A percentile compares a stretch with the other conserved stretches of the same genome.
Conservation (phyloP, 2,329 filamentous ascomycete species). For the Fusarium fujikuroi region DNA sequence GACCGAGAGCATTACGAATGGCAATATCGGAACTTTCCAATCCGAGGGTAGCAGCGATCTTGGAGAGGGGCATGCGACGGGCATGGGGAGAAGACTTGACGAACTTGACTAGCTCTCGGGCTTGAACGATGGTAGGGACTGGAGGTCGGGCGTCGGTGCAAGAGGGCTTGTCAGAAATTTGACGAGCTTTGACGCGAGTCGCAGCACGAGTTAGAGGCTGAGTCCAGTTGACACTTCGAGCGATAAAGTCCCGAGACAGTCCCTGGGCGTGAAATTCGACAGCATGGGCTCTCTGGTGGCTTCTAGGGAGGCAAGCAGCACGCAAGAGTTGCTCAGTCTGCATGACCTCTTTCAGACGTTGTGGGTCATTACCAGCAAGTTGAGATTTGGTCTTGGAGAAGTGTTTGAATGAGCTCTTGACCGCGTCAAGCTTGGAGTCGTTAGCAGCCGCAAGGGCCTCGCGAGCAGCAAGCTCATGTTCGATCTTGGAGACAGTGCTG, state of each 20-base stretch:
- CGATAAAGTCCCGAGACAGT: neutral
- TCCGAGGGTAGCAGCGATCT: constrained; percentile 12
- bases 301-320: neutral
- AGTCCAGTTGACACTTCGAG: neutral
- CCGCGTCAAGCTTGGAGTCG: neutral
- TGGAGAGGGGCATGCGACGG: constrained; percentile 11
- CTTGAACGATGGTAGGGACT: constrained; percentile 1
- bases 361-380: neutral
- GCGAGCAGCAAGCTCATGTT: neutral
- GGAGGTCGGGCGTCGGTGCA: neutral
- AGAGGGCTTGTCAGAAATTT: neutral
- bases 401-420: neutral
- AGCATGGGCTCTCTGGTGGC: neutral
- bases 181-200: neutral
- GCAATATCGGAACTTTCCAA: constrained; percentile 8
- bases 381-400: neutral
- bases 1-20: constrained; percentile 16
- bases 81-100: constrained; percentile 14
- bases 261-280: neutral
- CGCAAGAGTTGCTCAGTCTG: constrained; percentile 7
- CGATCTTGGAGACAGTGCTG: neutral
- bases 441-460: neutral
- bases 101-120: constrained; percentile 13
- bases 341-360: neutral
- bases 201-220: neutral